Conservation (phyloP, 1,284 basidiomycete genomes). For the Inonotus hispidus region DNA sequence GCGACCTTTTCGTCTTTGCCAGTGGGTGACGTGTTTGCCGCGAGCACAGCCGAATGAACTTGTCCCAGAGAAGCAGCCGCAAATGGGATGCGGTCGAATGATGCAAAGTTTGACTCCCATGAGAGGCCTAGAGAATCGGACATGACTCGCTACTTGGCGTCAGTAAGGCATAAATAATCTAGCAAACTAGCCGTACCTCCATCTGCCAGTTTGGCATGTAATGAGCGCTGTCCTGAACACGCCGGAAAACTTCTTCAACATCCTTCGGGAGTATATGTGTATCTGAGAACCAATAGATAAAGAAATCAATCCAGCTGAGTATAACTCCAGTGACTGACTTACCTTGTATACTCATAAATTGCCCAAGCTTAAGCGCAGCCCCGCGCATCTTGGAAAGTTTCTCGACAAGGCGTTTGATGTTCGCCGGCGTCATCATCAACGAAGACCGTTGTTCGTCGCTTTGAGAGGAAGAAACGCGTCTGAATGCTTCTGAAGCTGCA, state of each 20-base stretch:
- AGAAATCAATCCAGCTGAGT: neutral
- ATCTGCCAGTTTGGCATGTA: constrained; percentile 99
- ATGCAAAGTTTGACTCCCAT: constrained; percentile 70
- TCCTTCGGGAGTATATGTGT: constrained; percentile 86
- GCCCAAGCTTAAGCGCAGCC: constrained; percentile 93
- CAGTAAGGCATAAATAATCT: neutral
- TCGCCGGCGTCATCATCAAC: constrained; percentile 84
- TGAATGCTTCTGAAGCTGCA: constrained; percentile 46
- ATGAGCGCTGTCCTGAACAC: constrained; percentile 93
- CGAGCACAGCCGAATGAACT: constrained; percentile 78
- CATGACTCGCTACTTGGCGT: constrained; percentile 66
- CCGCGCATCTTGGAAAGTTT: constrained; percentile 95
- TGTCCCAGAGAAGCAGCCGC: constrained; percentile 98
- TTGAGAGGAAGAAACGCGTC: constrained; percentile 28
- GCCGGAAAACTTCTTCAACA: constrained; percentile 82
- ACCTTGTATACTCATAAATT: constrained; percentile 98
- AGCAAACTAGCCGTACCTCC: constrained; percentile 51
- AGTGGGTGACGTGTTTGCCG: constrained; percentile 43
- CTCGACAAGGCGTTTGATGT: constrained; percentile 85
- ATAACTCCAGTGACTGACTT: constrained; percentile 11
- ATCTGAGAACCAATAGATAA: too few relatives aligned
- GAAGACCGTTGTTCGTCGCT: constrained; percentile 25
- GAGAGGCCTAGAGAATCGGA: constrained; percentile 65
- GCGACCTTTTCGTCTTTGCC: constrained; percentile 63
- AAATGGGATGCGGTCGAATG: constrained; percentile 85